Percentiles rank a stretch among this genome's conserved stretches.
These are phyloP conservation scores for Podaxis sp. DNA, from an alignment of 768 basidiomycete species.

Conservation along the genomic window DNA sequence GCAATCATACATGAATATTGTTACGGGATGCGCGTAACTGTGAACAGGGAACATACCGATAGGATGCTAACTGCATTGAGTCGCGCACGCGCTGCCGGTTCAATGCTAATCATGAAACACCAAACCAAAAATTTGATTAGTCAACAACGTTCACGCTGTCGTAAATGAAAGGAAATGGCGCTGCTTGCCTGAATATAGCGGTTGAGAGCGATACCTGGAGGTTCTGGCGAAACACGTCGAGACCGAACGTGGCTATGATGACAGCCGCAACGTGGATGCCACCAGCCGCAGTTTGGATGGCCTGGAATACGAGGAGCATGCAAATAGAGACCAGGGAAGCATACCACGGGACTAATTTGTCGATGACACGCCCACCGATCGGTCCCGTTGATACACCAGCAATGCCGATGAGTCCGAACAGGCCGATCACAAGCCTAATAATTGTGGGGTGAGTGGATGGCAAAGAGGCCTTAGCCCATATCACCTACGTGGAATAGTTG, in stretches of 20 bases:
- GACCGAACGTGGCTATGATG: slow-evolving; percentile 63
- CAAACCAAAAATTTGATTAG: background rate
- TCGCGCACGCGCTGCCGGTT: slow-evolving; percentile 54
- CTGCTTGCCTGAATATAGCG: slow-evolving; percentile 51
- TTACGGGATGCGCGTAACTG: background rate
- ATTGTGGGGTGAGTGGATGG: background rate
- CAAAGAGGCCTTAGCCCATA: background rate
- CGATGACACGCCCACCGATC: slow-evolving; percentile 64
- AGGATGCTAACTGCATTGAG: slow-evolving; percentile 77
- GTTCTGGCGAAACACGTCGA: slow-evolving; percentile 76
- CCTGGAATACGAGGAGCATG: slow-evolving; percentile 48
- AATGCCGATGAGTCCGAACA: slow-evolving; percentile 75
- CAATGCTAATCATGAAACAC: slow-evolving; percentile 29
- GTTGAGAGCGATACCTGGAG: slow-evolving; percentile 67
- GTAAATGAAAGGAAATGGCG: background rate
- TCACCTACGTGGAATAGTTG: slow-evolving; percentile 64
- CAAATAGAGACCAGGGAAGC: slow-evolving; percentile 59
- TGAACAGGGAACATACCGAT: slow-evolving; percentile 40
- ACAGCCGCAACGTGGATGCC: slow-evolving; percentile 71
- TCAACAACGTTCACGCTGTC: background rate
- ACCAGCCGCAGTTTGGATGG: slow-evolving; percentile 67
- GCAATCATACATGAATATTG: background rate
- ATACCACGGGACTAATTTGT: slow-evolving; percentile 75
- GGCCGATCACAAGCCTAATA: slow-evolving; percentile 53
- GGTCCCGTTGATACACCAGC: slow-evolving; percentile 71